Evolutionary conservation across 192 early-diverging fungal species (phyloP).

Genomic region (Spizellomyces sp.): DNA sequence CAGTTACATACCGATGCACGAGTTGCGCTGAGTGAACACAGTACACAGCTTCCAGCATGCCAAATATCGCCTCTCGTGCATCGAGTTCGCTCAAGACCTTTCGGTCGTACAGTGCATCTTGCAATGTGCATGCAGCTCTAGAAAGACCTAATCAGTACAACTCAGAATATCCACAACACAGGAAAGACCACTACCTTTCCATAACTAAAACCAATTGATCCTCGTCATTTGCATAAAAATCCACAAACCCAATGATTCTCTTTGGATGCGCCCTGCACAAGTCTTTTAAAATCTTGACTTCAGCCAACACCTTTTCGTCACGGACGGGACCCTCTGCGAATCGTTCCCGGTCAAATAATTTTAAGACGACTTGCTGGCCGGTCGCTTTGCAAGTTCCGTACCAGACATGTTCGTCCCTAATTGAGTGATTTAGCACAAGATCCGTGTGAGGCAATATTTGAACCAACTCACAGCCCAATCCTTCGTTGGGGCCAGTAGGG

Average conservation of each 20-base stretch:
- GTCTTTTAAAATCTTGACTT: slow-evolving; percentile 33
- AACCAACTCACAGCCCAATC: slow-evolving; percentile 15
- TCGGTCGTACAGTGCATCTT: slow-evolving; percentile 28
- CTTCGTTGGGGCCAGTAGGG: slow-evolving; percentile 30
- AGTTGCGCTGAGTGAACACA: slow-evolving; percentile 31
- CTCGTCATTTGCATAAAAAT: slow-evolving; percentile 39
- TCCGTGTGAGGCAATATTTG: not conserved
- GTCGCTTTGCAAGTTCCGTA: slow-evolving; percentile 23
- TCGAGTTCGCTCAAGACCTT: slow-evolving; percentile 33
- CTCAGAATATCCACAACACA: not conserved
- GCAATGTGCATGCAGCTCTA: slow-evolving; percentile 33
- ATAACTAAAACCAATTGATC: slow-evolving; percentile 36
- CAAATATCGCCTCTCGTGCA: slow-evolving; percentile 37
- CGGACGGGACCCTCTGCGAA: slow-evolving; percentile 14
- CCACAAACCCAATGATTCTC: slow-evolving; percentile 22
- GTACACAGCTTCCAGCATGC: slow-evolving; percentile 30
- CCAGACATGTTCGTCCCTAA: slow-evolving; percentile 38
- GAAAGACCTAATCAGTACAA: not conserved
- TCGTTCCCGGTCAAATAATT: slow-evolving; percentile 31
- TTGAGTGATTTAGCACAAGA: not conserved
- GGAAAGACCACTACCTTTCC: slow-evolving; percentile 17
- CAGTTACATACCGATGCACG: slow-evolving; percentile 28
- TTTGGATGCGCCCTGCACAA: slow-evolving; percentile 16
- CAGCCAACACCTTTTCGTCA: slow-evolving; percentile 18
- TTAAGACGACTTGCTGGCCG: slow-evolving; percentile 29